Percentiles rank a stretch among this genome's conserved stretches.
phyloP scores from a whole-genome alignment of 1,284 basidiomycete species.

The Porphyrellus sp. region DNA sequence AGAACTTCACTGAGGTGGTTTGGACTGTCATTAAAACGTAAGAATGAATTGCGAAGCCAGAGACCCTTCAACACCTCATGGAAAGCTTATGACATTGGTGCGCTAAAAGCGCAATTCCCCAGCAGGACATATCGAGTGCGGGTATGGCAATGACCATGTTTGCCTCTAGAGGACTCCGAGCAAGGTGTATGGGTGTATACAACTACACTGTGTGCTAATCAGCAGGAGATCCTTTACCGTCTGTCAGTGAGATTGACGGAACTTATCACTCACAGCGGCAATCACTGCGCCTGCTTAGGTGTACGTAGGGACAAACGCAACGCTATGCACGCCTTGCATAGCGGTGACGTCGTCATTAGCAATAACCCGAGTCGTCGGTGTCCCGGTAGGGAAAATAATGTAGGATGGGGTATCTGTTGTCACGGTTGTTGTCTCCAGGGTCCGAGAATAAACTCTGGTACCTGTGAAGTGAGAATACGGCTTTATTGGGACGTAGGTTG shows the following conservation, averaged over 20 bases:
- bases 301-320: neutral
- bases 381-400: neutral
- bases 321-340: neutral
- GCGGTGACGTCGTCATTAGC: constrained; percentile 10
- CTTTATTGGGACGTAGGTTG: neutral
- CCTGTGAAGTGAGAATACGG: neutral
- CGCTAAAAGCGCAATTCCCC: constrained; percentile 1
- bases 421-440: neutral
- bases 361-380: constrained; percentile 6
- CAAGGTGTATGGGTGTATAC: neutral
- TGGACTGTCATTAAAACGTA: constrained; percentile 12
- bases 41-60: neutral
- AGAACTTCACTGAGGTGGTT: neutral
- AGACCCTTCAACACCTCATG: neutral
- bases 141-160: constrained; percentile 9
- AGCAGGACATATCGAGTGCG: constrained; percentile 3
- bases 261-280: constrained; percentile 6
- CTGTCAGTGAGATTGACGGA: constrained; percentile 6
- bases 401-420: constrained; percentile 3
- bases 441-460: neutral
- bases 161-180: constrained; percentile 1
- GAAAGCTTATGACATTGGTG: neutral
- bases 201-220: constrained; percentile 1
- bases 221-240: constrained; percentile 1
- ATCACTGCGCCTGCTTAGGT: constrained; percentile 11